These are phyloP conservation scores for Phalaenopsis aphrodite DNA, from an alignment of 106 monocot genomes.

Conservation along the genomic window DNA sequence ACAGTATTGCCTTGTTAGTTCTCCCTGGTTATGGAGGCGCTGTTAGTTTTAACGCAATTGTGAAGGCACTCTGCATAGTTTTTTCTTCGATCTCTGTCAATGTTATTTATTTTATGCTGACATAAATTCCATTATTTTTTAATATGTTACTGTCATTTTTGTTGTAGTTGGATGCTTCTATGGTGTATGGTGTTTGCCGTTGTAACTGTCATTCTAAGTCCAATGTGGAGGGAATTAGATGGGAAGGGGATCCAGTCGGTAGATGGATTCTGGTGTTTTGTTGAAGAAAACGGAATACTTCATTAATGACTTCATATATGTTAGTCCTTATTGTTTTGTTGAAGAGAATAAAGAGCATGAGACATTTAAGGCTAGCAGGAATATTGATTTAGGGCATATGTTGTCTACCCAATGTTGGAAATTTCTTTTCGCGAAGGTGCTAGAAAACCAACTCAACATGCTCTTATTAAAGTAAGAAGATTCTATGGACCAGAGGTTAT, in stretches of 20 bases:
- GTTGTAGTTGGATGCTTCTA: background rate
- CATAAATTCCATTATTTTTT: background rate
- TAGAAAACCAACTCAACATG: slow-evolving; percentile 29
- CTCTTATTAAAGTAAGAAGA: slow-evolving; percentile 53
- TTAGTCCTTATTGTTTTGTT: slow-evolving; percentile 51
- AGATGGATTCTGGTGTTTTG: slow-evolving; percentile 43
- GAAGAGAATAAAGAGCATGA: slow-evolving; percentile 37
- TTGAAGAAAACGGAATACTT: slow-evolving; percentile 60
- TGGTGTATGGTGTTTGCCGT: background rate
- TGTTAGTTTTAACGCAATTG: background rate
- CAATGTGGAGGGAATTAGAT: slow-evolving; percentile 38
- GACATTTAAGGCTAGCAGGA: slow-evolving; percentile 76
- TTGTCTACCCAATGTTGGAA: slow-evolving; percentile 61
- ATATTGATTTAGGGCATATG: slow-evolving; percentile 78
- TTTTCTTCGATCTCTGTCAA: too few species aligned
- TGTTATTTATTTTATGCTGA: too few species aligned
- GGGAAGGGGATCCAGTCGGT: slow-evolving; percentile 49
- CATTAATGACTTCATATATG: slow-evolving; percentile 73
- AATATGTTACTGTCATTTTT: background rate
- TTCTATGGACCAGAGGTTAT: slow-evolving; percentile 94
- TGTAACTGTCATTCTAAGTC: slow-evolving; percentile 10
- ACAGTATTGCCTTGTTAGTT: background rate
- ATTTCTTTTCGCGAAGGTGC: slow-evolving; percentile 26
- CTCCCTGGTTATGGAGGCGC: background rate
- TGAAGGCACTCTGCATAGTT: background rate